Evolutionary conservation across 495 filamentous ascomycete species (phyloP).

Genomic region (Pyrenula aspistea): DNA sequence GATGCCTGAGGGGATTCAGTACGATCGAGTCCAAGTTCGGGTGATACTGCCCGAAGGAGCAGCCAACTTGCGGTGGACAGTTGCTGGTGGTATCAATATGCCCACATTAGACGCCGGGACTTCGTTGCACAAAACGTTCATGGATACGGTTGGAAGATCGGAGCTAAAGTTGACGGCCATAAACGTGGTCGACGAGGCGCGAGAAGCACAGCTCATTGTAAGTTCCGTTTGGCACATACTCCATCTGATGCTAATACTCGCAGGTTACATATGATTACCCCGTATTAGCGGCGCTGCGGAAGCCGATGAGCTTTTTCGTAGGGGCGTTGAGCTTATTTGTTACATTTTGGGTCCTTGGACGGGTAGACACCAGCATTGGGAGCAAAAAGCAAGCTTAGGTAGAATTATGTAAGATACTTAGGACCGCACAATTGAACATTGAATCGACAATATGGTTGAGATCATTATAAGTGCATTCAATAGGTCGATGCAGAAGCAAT

Average conservation of each 20-base stretch:
- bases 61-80: constrained; percentile 50
- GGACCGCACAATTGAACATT: too few relatives aligned
- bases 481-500: too few relatives aligned
- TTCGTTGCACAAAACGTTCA: constrained; percentile 66
- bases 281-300: constrained; percentile 60
- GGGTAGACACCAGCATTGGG: constrained; percentile 61
- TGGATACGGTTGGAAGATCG: constrained; percentile 87
- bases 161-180: constrained; percentile 67
- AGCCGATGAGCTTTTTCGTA: constrained; percentile 74
- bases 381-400: constrained; percentile 26
- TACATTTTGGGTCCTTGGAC: constrained; percentile 62
- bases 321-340: constrained; percentile 65
- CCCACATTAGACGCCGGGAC: constrained; percentile 37
- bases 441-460: too few relatives aligned
- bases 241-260: neutral
- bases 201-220: constrained; percentile 67
- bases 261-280: constrained; percentile 77
- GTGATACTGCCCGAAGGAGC: constrained; percentile 88
- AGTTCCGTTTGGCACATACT: constrained; percentile 10
- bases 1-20: constrained; percentile 70
- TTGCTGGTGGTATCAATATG: constrained; percentile 21
- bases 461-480: too few relatives aligned
- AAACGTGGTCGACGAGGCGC: constrained; percentile 78
- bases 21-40: constrained; percentile 66
- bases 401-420: too few relatives aligned